phyloP scores from a whole-genome alignment of 257 asterid genomes.

The Solanum arcanum region DNA sequence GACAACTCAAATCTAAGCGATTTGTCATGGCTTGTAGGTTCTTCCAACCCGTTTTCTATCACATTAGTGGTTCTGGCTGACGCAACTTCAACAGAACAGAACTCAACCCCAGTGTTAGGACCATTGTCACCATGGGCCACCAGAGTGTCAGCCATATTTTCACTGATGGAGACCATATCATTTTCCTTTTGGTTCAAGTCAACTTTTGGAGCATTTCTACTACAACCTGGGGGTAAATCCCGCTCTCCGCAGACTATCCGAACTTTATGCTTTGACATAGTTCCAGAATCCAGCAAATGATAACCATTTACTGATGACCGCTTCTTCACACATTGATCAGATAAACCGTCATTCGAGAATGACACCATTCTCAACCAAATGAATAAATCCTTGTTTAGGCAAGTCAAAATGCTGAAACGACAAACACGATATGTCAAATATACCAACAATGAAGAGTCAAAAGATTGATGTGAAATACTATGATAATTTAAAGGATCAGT shows the following conservation, averaged over 20 bases:
- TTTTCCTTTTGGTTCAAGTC: conserved; percentile 4
- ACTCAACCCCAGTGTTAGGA: conserved; percentile 10
- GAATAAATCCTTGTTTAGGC: background rate
- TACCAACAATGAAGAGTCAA: background rate
- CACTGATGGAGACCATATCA: conserved; percentile 7
- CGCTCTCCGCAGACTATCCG: conserved; percentile 51
- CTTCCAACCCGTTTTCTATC: conserved; percentile 9
- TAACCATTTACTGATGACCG: conserved; percentile 31
- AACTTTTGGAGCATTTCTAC: conserved; percentile 18
- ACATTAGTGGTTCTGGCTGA: background rate
- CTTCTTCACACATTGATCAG: conserved; percentile 31
- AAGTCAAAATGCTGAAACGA: background rate
- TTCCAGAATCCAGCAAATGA: background rate
- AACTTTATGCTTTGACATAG: conserved; percentile 38
- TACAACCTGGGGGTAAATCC: conserved; percentile 57
- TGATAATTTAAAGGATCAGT: background rate
- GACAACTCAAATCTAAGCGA: conserved; percentile 12
- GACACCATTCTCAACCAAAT: conserved; percentile 31
- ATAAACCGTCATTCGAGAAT: conserved; percentile 25
- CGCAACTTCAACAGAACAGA: conserved; percentile 11
- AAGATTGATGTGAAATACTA: background rate
- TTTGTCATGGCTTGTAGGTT: conserved; percentile 9
- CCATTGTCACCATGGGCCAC: conserved; percentile 8
- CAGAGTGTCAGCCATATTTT: background rate
- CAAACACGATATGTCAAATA: background rate